phyloP scores from a whole-genome alignment of 1,139 yeast genomes.

The Pichia sp. region DNA sequence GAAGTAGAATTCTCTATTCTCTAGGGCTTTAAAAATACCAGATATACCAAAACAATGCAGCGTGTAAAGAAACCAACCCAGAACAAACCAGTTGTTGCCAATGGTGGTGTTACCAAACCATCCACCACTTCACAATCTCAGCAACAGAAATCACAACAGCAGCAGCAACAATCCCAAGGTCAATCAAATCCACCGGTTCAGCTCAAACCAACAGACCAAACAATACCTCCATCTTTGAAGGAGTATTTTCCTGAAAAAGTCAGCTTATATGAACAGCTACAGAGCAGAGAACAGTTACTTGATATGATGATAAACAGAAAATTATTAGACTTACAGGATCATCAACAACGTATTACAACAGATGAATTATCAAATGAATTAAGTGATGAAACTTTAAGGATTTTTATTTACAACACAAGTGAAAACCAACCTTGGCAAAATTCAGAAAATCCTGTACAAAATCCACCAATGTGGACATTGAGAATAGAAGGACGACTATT shows the following conservation, averaged over 20 bases:
- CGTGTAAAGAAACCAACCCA: neutral
- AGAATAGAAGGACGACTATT: constrained; percentile 81
- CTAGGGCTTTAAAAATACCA: neutral
- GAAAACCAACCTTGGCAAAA: constrained; percentile 91
- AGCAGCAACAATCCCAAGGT: constrained; percentile 11
- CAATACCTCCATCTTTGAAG: constrained; percentile 55
- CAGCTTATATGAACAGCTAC: constrained; percentile 57
- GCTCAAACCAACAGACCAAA: constrained; percentile 64
- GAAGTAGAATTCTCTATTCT: neutral
- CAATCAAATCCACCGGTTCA: constrained; percentile 22
- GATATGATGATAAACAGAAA: constrained; percentile 81
- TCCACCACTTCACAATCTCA: neutral
- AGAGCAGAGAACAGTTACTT: constrained; percentile 70
- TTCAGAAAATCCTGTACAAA: constrained; percentile 20
- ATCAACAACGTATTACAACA: constrained; percentile 31
- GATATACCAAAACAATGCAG: constrained; percentile 4
- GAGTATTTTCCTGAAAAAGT: constrained; percentile 64
- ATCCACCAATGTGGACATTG: constrained; percentile 66
- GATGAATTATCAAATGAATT: constrained; percentile 32
- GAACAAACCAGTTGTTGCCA: neutral
- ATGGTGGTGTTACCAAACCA: neutral
- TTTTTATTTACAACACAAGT: constrained; percentile 75
- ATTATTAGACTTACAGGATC: constrained; percentile 76
- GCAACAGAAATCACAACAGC: constrained; percentile 5
- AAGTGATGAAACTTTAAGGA: constrained; percentile 55